Base-by-base conservation (phyloP, 2,329 filamentous ascomycete species). In the Diaporthe sp. region DNA sequence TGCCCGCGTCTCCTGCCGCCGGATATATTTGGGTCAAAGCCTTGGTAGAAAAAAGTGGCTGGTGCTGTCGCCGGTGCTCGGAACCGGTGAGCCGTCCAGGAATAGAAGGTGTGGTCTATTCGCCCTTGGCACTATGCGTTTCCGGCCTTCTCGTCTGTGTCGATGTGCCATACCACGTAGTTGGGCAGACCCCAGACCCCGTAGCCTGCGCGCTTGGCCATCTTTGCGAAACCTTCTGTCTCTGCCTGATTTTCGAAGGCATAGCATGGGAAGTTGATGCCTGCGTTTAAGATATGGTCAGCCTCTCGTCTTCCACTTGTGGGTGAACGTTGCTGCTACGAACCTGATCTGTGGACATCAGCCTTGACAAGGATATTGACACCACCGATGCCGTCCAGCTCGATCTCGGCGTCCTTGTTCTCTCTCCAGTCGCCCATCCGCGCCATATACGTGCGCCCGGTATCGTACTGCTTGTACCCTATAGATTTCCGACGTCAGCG, bases 231-330 rank as follows among this genome's bases (percentile, higher is more conserved):
- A 9, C 97, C 97, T 86, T 99, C 97, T 6, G 97, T 99, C 85
- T 99, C 97, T 77, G 97, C 97, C 86, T 99, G 97, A 84, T 99
- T 98, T 83, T 99, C 97, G 82, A 99, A 99, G 4, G 97, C 90
- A 81, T 99, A 99, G 82, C 92, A 92, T 12, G 97, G 97, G 84
- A 99, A 99, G 85, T 99, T 99, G 87, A 99, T 97, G 77, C 96
- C 96, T 96, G 25, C 12, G 19, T 25, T 13, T 28, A 19, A 28
- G 35, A 52, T 10, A 8, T 5, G 25, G 61, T 76, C 33, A 76
- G 72, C 61, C 7, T n/a, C n/a, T n/a, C 9, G 35, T 58, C 10
- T 47, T 30, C 30, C 7, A 64, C 3, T 22, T 22, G n/a, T 35
- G 22, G 45, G 19, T 45, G 28, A 30, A n/a, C 28, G 17, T 57